phyloP scores from a whole-genome alignment of 2,329 filamentous ascomycete species.

The Colletotrichum liaoningense region DNA sequence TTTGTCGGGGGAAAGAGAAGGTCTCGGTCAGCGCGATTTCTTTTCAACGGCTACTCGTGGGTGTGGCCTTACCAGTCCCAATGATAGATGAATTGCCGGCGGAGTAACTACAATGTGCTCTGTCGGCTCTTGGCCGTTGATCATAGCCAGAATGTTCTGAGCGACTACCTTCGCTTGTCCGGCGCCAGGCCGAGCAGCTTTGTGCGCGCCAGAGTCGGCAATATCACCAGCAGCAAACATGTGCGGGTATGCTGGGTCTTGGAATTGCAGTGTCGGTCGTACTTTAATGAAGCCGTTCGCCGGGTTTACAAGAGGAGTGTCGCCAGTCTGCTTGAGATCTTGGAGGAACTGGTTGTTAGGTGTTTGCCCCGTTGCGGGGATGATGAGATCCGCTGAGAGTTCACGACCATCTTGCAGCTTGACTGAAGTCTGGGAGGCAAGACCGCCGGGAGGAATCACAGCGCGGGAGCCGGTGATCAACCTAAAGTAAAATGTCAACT shows the following conservation, averaged over 20 bases:
- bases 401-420: constrained; percentile 8
- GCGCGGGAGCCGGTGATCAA: constrained; percentile 14
- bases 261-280: constrained; percentile 57
- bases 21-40: background rate
- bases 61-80: constrained; percentile 12
- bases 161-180: constrained; percentile 57
- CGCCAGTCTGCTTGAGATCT: background rate
- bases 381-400: constrained; percentile 14
- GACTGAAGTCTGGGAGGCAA: background rate
- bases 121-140: constrained; percentile 42
- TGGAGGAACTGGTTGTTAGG: constrained; percentile 13
- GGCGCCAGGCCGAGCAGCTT: constrained; percentile 56
- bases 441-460: background rate
- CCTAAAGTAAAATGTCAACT: background rate
- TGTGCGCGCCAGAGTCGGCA: constrained; percentile 53
- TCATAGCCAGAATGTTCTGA: constrained; percentile 56
- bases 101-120: constrained; percentile 1
- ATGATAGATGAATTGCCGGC: constrained; percentile 16
- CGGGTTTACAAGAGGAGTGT: background rate
- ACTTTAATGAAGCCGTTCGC: constrained; percentile 48
- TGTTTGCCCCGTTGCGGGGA: constrained; percentile 20
- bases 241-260: constrained; percentile 35
- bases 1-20: background rate
- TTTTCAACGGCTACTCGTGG: background rate
- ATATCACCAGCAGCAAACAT: constrained; percentile 66